Evolutionary conservation across 2,329 filamentous ascomycete genomes (phyloP).

Genomic region (Botryotinia narcissicola): DNA sequence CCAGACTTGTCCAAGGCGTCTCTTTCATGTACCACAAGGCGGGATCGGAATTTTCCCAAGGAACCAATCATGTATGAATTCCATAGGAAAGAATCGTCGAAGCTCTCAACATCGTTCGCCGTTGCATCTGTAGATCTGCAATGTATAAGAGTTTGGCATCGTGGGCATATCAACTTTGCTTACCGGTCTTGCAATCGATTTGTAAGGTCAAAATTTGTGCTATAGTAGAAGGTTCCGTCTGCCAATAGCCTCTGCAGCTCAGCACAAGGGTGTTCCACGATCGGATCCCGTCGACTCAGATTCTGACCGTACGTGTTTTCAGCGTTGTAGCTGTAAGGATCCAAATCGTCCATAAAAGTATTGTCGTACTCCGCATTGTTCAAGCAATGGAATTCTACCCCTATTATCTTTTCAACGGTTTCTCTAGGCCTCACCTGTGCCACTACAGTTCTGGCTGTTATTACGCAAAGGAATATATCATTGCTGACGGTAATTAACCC

Average conservation of each 20-base stretch:
- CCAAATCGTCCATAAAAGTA: slow-evolving; percentile 53
- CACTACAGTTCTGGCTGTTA: slow-evolving; percentile 74
- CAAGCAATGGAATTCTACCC: slow-evolving; percentile 89
- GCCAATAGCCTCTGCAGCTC: slow-evolving; percentile 88
- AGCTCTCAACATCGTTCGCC: slow-evolving; percentile 85
- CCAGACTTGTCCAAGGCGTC: slow-evolving; percentile 79
- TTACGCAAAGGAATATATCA: slow-evolving; percentile 88
- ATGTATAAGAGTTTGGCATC: slow-evolving; percentile 17
- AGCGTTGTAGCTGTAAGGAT: slow-evolving; percentile 36
- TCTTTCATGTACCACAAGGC: slow-evolving; percentile 72
- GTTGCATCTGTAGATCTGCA: slow-evolving; percentile 68
- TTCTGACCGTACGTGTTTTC: slow-evolving; percentile 46
- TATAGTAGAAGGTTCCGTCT: slow-evolving; percentile 96
- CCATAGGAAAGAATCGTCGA: slow-evolving; percentile 93
- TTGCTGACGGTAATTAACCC: slow-evolving; percentile 79
- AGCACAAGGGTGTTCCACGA: slow-evolving; percentile 82
- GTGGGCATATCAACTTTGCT: slow-evolving; percentile 25
- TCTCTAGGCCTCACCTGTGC: slow-evolving; percentile 84
- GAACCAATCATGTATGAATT: slow-evolving; percentile 98
- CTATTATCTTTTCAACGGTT: slow-evolving; percentile 81
- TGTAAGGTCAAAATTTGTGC: slow-evolving; percentile 95
- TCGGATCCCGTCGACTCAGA: slow-evolving; percentile 64
- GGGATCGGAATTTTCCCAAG: slow-evolving; percentile 81
- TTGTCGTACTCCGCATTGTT: slow-evolving; percentile 85
- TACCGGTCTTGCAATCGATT: slow-evolving; percentile 87